A percentile compares a stretch with the other conserved stretches of the same genome.
These are phyloP conservation scores for Colletotrichum lupini DNA, from an alignment of 2,329 filamentous ascomycete species.

Conservation along the genomic window DNA sequence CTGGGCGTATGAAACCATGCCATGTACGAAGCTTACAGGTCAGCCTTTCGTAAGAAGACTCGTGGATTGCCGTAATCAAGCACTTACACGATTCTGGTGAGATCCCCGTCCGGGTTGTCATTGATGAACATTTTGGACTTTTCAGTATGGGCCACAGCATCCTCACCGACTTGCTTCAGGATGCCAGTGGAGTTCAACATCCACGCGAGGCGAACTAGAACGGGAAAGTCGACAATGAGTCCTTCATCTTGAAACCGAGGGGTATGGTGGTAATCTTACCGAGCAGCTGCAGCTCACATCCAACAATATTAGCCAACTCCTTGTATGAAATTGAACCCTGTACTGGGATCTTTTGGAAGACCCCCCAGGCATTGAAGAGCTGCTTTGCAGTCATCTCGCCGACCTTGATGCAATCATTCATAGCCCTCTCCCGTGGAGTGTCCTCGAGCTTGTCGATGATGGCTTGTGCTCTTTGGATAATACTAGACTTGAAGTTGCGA, in stretches of 20 bases:
- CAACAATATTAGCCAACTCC: constrained; percentile 42
- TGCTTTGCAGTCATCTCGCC: constrained; percentile 26
- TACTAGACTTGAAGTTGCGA: background rate
- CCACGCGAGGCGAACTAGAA: background rate
- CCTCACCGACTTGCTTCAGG: constrained; percentile 35
- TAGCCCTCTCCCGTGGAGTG: background rate
- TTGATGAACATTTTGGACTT: constrained; percentile 32
- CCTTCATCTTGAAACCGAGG: background rate
- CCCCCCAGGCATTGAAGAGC: constrained; percentile 46
- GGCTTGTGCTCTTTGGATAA: background rate
- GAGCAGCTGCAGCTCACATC: constrained; percentile 42
- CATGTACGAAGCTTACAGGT: background rate
- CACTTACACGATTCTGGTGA: constrained; percentile 29
- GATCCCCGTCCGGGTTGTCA: constrained; percentile 11
- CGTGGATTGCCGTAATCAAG: background rate
- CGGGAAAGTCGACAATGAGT: constrained; percentile 29
- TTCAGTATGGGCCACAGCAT: constrained; percentile 39
- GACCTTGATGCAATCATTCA: background rate
- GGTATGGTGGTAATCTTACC: constrained; percentile 21
- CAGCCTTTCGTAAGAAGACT: background rate
- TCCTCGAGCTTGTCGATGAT: background rate
- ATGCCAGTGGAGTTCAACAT: constrained; percentile 36
- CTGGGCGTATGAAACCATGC: background rate
- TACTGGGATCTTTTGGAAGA: constrained; percentile 45
- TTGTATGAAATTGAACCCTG: constrained; percentile 41